Evolutionary conservation across 495 filamentous ascomycete genomes (phyloP).

Genomic region (Neurospora sp.): DNA sequence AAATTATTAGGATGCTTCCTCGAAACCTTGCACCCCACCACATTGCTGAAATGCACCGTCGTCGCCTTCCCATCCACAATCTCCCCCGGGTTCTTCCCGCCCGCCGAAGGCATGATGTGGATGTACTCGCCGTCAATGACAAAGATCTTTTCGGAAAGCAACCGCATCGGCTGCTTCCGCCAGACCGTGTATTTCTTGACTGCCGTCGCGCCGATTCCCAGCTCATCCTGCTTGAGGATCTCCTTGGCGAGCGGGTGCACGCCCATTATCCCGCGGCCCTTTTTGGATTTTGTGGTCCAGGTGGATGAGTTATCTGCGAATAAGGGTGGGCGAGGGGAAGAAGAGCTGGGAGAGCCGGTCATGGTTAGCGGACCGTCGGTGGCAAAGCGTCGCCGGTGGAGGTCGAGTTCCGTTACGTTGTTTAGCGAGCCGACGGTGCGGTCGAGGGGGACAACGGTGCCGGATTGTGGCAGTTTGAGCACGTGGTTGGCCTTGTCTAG

Average conservation of each 20-base stretch:
- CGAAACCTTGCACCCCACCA: constrained; percentile 88
- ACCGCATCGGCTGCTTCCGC: constrained; percentile 89
- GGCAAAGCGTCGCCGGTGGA: constrained; percentile 75
- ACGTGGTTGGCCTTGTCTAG: constrained; percentile 85
- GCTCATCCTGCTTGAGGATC: constrained; percentile 54
- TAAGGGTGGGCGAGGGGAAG: constrained; percentile 67
- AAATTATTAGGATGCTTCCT: constrained; percentile 86
- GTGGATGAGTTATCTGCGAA: constrained; percentile 48
- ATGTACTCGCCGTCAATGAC: constrained; percentile 93
- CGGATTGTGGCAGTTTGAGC: constrained; percentile 75
- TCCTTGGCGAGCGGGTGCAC: constrained; percentile 71
- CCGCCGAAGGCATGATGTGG: constrained; percentile 73
- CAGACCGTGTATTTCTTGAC: constrained; percentile 76
- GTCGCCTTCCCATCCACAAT: constrained; percentile 66
- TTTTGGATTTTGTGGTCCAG: constrained; percentile 57
- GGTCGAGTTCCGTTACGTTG: constrained; percentile 72
- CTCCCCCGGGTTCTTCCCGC: constrained; percentile 29
- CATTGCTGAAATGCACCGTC: constrained; percentile 83
- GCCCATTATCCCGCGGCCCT: constrained; percentile 30
- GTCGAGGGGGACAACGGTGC: constrained; percentile 71
- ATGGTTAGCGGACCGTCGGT: constrained; percentile 68
- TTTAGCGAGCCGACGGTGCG: constrained; percentile 85
- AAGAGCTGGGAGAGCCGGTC: constrained; percentile 69
- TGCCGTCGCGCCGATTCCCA: constrained; percentile 53
- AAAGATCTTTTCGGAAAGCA: constrained; percentile 73